phyloP scores from a whole-genome alignment of 1,284 basidiomycete species.

The Sphaerobolus stellatus region DNA sequence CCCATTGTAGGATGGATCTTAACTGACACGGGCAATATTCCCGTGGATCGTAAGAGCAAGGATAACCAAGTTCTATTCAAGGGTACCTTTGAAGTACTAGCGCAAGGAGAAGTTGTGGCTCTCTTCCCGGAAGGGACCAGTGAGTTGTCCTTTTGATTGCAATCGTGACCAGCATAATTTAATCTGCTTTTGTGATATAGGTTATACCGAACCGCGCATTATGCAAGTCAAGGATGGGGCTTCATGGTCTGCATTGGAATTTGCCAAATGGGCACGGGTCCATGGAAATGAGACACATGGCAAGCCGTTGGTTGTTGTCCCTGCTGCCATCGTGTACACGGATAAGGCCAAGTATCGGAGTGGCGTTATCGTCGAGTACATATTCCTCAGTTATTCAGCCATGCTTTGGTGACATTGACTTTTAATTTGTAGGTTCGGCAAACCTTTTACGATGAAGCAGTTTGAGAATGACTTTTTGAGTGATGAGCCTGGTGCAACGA shows the following conservation, averaged over 20 bases:
- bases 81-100: conserved; percentile 85
- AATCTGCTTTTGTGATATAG: conserved; percentile 39
- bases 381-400: conserved; percentile 1
- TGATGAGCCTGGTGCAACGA: conserved; percentile 61
- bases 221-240: conserved; percentile 95
- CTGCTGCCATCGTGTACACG: conserved; percentile 89
- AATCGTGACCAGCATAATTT: background rate
- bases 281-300: conserved; percentile 49
- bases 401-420: conserved; percentile 18
- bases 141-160: conserved; percentile 3
- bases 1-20: conserved; percentile 73
- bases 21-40: conserved; percentile 90
- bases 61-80: conserved; percentile 88
- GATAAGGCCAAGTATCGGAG: conserved; percentile 94
- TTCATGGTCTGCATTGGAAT: conserved; percentile 95
- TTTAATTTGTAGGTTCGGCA: conserved; percentile 63
- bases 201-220: conserved; percentile 87
- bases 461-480: conserved; percentile 81
- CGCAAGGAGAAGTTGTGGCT: conserved; percentile 77
- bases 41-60: conserved; percentile 90
- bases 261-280: conserved; percentile 79
- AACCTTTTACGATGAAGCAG: conserved; percentile 71
- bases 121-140: conserved; percentile 85
- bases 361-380: conserved; percentile 70
- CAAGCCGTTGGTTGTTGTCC: conserved; percentile 60